phyloP scores from a whole-genome alignment of 495 filamentous ascomycete species.

The Bryoglossum gracile region DNA sequence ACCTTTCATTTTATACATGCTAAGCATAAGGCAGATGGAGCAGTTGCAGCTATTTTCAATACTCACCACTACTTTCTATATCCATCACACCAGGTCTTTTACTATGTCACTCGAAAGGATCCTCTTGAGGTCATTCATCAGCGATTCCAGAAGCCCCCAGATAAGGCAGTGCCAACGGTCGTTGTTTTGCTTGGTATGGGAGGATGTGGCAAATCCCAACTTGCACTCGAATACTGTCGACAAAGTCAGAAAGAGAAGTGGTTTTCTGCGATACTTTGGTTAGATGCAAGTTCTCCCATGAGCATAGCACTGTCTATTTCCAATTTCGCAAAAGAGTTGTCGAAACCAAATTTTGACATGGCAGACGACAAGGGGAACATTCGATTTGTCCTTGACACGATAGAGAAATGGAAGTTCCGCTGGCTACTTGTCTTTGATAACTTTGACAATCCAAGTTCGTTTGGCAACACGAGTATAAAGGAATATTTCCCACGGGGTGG shows the following conservation, averaged over 20 bases:
- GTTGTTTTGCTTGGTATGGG: constrained; percentile 28
- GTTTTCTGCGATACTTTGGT: constrained; percentile 27
- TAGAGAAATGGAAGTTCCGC: constrained; percentile 11
- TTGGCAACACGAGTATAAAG: constrained; percentile 16
- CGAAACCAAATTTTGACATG: background rate
- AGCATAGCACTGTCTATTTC: constrained; percentile 11
- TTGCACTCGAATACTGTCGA: constrained; percentile 30
- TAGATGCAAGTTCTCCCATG: constrained; percentile 23
- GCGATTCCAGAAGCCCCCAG: background rate
- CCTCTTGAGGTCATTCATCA: background rate
- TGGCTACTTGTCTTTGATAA: constrained; percentile 34
- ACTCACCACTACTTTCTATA: constrained; percentile 6
- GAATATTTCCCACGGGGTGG: constrained; percentile 21
- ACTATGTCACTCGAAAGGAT: background rate
- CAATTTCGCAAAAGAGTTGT: constrained; percentile 11
- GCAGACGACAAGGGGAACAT: constrained; percentile 9
- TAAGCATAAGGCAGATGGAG: constrained; percentile 16
- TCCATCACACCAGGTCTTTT: constrained; percentile 2
- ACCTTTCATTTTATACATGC: constrained; percentile 14
- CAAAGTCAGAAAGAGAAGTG: constrained; percentile 6
- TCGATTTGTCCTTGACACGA: constrained; percentile 16
- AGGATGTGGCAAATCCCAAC: constrained; percentile 31
- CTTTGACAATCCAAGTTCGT: constrained; percentile 27
- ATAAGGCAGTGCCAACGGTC: constrained; percentile 8
- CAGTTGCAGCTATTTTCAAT: background rate